phyloP scores from a whole-genome alignment of 1,284 basidiomycete species.

The Heterobasidion parviporum region DNA sequence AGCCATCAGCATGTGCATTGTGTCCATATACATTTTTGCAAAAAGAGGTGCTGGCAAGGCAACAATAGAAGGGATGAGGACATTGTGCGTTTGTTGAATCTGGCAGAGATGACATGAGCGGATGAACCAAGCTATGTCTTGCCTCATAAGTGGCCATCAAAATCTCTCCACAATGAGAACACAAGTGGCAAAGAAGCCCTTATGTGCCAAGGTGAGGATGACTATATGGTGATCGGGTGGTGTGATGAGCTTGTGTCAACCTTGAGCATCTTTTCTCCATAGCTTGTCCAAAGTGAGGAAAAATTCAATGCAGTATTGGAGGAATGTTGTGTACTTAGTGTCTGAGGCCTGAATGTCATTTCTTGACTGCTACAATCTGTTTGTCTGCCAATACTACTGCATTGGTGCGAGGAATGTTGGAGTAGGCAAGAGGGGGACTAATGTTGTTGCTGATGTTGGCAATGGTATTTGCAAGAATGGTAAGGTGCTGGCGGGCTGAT shows the following conservation, averaged over 20 bases:
- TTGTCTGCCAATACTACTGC: too few relatives aligned
- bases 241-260: neutral
- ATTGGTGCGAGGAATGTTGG: too few relatives aligned
- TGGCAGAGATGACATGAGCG: conserved; percentile 30
- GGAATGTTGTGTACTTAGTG: neutral
- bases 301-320: neutral
- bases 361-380: too few relatives aligned
- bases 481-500: too few relatives aligned
- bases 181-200: neutral
- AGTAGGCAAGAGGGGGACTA: too few relatives aligned
- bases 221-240: neutral
- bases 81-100: conserved; percentile 15
- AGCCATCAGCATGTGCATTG: conserved; percentile 17
- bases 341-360: too few relatives aligned
- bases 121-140: conserved; percentile 24
- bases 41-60: conserved; percentile 22
- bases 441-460: too few relatives aligned
- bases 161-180: conserved; percentile 12
- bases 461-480: too few relatives aligned
- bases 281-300: neutral
- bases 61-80: conserved; percentile 23
- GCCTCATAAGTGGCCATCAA: conserved; percentile 20
- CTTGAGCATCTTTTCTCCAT: neutral
- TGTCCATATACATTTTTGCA: conserved; percentile 24
- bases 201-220: neutral